Base-by-base conservation (phyloP, 2,329 filamentous ascomycete genomes). In the Trichoderma koningii region DNA sequence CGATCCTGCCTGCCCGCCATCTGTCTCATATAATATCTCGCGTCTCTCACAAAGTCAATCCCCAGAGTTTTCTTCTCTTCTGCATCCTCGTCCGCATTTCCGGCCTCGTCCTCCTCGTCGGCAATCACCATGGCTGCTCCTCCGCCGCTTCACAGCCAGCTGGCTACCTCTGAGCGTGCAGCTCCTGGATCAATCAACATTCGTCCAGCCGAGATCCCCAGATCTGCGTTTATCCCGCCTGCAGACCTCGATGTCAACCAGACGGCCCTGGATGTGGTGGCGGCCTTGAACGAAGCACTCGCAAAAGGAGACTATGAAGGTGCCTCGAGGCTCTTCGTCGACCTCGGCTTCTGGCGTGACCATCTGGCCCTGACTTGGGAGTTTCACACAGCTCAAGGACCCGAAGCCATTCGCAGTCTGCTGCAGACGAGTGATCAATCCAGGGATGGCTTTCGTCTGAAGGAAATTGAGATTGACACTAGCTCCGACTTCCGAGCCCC, bases 301-400 rank as follows among this genome's bases (percentile, higher is more conserved):
- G 63, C 69, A 5, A 71, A 68, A 12, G 71, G 75, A 3, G 75
- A 83, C 59, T 70, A 76, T 48, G 44, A 68, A 2, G 69, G 71
- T 1, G 48, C 81, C 0, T 70, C 77, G 0, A 62, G 69, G 1
- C 73, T 85, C 4, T 81, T 86, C 52, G 69, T 77, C 3, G 68
- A 75, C 1, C 75, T 81, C 21, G 81, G 82, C 63, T 86, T 80
- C 73, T 87, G 85, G 85, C 80, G 85, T 9, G 85, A 88, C 69
- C 83, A 86, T 50, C 75, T 88, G 0, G 81, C 80, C 21, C 71
- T 87, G 1, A 80, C 83, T 0, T 88, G 84, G 85, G 80, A 82
- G 47, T 81, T 85, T 52, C 82, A 79, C 63, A 85, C 82, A 2
- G 71, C 84, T 0, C 77, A 83, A n/a, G 79, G 80, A 0, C 73